Evolutionary conservation across 1,139 yeast genomes (phyloP).

Genomic region (Magnusiomyces ingens): DNA sequence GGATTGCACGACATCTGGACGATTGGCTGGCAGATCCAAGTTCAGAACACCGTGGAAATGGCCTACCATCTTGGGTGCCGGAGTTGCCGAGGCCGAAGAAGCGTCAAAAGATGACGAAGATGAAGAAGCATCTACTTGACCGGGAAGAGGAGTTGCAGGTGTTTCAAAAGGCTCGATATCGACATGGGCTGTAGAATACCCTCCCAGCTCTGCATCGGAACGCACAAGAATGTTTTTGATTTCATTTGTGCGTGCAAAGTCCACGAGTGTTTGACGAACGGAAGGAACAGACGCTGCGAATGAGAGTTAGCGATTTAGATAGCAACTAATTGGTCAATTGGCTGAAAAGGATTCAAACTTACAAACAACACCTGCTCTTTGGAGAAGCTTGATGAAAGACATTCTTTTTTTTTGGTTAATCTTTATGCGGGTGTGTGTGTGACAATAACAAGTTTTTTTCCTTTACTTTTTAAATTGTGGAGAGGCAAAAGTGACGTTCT

Average conservation of each 20-base stretch:
- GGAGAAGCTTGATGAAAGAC: slow-evolving; percentile 15
- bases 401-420: neutral
- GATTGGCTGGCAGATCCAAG: slow-evolving; percentile 64
- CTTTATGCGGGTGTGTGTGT: no score
- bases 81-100: neutral
- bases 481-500: no score
- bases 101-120: neutral
- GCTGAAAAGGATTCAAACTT: neutral
- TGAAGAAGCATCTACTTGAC: neutral
- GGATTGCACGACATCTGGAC: slow-evolving; percentile 60
- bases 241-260: slow-evolving; percentile 45
- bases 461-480: no score
- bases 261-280: slow-evolving; percentile 38
- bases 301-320: neutral
- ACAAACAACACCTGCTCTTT: slow-evolving; percentile 9
- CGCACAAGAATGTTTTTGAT: slow-evolving; percentile 50
- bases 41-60: slow-evolving; percentile 67
- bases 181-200: slow-evolving; percentile 62
- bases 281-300: slow-evolving; percentile 15
- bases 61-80: slow-evolving; percentile 29
- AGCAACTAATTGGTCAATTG: neutral
- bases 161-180: slow-evolving; percentile 27
- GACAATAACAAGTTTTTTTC: no score
- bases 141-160: neutral
- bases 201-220: slow-evolving; percentile 71